These are phyloP conservation scores for Madurella mycetomatis DNA, from an alignment of 2,329 filamentous ascomycete genomes.

Conservation along the genomic window DNA sequence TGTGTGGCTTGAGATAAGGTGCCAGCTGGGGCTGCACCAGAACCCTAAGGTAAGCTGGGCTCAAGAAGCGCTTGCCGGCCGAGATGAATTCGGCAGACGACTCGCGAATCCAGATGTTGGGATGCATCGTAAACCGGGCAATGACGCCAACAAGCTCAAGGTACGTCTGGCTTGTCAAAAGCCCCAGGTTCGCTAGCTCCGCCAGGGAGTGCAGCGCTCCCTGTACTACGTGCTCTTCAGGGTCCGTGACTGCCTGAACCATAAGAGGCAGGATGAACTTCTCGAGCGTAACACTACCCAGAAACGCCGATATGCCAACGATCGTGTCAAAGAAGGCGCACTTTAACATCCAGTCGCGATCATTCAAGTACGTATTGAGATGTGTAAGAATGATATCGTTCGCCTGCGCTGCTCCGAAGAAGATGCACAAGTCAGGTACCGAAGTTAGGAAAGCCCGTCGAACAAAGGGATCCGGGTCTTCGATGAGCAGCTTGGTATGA, in stretches of 20 bases:
- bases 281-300: constrained; percentile 84
- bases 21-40: constrained; percentile 75
- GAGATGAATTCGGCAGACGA: constrained; percentile 80
- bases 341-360: constrained; percentile 92
- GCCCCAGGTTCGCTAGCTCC: constrained; percentile 79
- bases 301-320: constrained; percentile 84
- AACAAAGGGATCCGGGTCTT: constrained; percentile 80
- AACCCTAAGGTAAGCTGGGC: constrained; percentile 75
- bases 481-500: constrained; percentile 85
- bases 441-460: constrained; percentile 87
- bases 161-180: constrained; percentile 77
- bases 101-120: constrained; percentile 92
- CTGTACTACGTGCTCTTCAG: constrained; percentile 91
- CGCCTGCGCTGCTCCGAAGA: constrained; percentile 86
- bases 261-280: constrained; percentile 95
- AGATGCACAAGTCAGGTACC: constrained; percentile 86
- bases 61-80: constrained; percentile 69
- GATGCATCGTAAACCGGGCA: constrained; percentile 83
- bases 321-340: constrained; percentile 96
- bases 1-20: constrained; percentile 73
- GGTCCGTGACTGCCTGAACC: constrained; percentile 88
- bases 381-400: constrained; percentile 97
- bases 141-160: constrained; percentile 87
- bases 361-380: constrained; percentile 94
- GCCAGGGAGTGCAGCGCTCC: constrained; percentile 83